phyloP scores from a whole-genome alignment of 106 monocot species.

The Alisma plantagoaquatica region DNA sequence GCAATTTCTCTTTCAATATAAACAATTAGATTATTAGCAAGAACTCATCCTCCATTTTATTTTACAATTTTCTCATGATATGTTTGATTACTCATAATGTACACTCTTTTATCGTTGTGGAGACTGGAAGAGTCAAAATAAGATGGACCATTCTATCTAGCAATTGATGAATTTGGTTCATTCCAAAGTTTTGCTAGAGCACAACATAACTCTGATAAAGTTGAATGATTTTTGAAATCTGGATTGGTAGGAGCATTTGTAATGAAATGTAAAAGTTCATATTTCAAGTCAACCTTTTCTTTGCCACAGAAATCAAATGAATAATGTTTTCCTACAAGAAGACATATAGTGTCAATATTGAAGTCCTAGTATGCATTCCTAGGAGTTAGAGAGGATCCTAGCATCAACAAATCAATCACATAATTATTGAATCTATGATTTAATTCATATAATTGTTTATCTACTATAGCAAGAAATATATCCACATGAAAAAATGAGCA shows the following conservation, averaged over 20 bases:
- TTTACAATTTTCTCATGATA: neutral
- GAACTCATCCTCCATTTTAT: conserved; percentile 1
- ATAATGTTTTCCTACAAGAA: conserved; percentile 1
- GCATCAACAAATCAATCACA: neutral
- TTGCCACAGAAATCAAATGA: neutral
- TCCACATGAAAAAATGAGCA: neutral
- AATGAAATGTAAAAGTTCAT: neutral
- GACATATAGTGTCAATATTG: conserved; percentile 2
- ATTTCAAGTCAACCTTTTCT: neutral
- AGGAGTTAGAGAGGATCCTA: neutral
- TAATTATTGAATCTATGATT: neutral
- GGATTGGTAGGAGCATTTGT: neutral
- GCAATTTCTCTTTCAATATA: no score
- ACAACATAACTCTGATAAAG: neutral
- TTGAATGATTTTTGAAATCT: neutral
- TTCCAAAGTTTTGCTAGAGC: neutral
- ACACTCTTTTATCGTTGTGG: neutral
- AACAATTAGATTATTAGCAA: no score
- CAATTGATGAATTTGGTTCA: neutral
- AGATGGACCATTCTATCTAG: neutral
- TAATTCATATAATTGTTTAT: neutral
- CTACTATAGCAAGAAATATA: neutral
- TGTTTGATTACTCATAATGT: neutral
- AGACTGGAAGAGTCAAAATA: no score
- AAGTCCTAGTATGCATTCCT: neutral